Evolutionary conservation across 1,284 basidiomycete genomes (phyloP).

Genomic region (Retiboletus flavoniger): DNA sequence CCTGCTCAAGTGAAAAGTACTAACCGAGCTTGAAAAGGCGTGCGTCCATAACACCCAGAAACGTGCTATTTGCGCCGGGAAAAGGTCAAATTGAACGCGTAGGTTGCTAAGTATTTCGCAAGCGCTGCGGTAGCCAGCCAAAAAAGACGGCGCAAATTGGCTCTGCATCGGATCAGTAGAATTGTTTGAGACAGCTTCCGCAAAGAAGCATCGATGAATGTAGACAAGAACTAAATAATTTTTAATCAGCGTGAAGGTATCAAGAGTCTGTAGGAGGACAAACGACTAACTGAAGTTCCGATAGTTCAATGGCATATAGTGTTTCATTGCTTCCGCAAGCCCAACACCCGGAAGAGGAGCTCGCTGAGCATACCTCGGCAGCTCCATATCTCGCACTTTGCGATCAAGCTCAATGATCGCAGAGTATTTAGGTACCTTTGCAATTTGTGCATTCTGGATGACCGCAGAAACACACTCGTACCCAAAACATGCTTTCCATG

Average conservation of each 20-base stretch:
- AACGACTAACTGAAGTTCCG: slow-evolving; percentile 54
- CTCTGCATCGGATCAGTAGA: slow-evolving; percentile 61
- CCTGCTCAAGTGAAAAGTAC: slow-evolving; percentile 18
- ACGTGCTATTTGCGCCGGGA: slow-evolving; percentile 58
- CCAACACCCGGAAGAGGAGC: slow-evolving; percentile 41
- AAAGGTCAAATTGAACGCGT: slow-evolving; percentile 50
- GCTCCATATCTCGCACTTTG: slow-evolving; percentile 59
- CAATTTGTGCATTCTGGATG: slow-evolving; percentile 61
- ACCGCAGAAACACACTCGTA: slow-evolving; percentile 64
- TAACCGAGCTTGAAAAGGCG: slow-evolving; percentile 60
- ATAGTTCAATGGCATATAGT: slow-evolving; percentile 68
- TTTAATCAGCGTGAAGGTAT: slow-evolving; percentile 1
- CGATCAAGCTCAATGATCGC: slow-evolving; percentile 62
- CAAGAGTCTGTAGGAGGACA: slow-evolving; percentile 10
- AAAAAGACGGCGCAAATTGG: slow-evolving; percentile 62
- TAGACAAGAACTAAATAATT: slow-evolving; percentile 54
- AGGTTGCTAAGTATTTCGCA: slow-evolving; percentile 53
- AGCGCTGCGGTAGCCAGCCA: slow-evolving; percentile 63
- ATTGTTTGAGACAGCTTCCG: slow-evolving; percentile 57
- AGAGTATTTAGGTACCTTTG: slow-evolving; percentile 63
- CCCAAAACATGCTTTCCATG: slow-evolving; percentile 72
- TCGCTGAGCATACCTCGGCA: slow-evolving; percentile 53
- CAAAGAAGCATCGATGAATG: slow-evolving; percentile 67
- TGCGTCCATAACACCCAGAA: slow-evolving; percentile 73
- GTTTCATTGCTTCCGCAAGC: slow-evolving; percentile 55